Evolutionary conservation across 2,329 filamentous ascomycete species (phyloP).

Genomic region (Cladosporium sphaerospermum): DNA sequence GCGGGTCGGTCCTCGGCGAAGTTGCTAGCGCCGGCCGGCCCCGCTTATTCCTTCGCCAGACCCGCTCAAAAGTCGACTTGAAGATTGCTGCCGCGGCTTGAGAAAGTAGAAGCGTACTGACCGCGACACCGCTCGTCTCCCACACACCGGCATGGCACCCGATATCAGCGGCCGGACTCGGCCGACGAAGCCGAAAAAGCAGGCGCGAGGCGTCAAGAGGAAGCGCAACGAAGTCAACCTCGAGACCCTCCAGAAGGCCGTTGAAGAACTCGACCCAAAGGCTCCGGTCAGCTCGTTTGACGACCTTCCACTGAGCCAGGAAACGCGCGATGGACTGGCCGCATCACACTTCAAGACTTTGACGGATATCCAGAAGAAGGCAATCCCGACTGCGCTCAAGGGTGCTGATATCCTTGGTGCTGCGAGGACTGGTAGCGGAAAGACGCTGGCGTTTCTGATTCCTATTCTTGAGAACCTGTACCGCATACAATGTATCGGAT

Average conservation of each 20-base stretch:
- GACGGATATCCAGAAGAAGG: slow-evolving; percentile 85
- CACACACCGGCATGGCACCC: slow-evolving; percentile 17
- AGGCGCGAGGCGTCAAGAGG: slow-evolving; percentile 32
- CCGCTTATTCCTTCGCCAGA: no score
- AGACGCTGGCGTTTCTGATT: slow-evolving; percentile 87
- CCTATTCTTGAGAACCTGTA: slow-evolving; percentile 91
- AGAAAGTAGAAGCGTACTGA: no score
- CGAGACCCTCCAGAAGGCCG: slow-evolving; percentile 36
- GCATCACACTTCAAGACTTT: slow-evolving; percentile 82
- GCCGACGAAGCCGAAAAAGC: slow-evolving; percentile 53
- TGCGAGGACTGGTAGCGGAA: slow-evolving; percentile 91
- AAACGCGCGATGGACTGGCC: slow-evolving; percentile 72
- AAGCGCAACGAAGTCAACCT: slow-evolving; percentile 46
- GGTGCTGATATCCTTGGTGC: slow-evolving; percentile 85
- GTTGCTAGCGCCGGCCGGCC: no score
- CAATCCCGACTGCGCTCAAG: slow-evolving; percentile 82
- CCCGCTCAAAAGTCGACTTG: no score
- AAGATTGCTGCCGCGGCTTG: no score
- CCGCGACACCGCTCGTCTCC: no score
- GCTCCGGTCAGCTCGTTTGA: slow-evolving; percentile 61
- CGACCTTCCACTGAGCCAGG: slow-evolving; percentile 77
- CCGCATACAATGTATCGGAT: slow-evolving; percentile 79
- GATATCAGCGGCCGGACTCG: slow-evolving; percentile 38
- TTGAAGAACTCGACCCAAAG: slow-evolving; percentile 51
- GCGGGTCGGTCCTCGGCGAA: not conserved